Evolutionary conservation across 345 rosid species (phyloP), one percentile per base, ranked within the genome.

Genomic region (Eutrema yunnanense): DNA sequence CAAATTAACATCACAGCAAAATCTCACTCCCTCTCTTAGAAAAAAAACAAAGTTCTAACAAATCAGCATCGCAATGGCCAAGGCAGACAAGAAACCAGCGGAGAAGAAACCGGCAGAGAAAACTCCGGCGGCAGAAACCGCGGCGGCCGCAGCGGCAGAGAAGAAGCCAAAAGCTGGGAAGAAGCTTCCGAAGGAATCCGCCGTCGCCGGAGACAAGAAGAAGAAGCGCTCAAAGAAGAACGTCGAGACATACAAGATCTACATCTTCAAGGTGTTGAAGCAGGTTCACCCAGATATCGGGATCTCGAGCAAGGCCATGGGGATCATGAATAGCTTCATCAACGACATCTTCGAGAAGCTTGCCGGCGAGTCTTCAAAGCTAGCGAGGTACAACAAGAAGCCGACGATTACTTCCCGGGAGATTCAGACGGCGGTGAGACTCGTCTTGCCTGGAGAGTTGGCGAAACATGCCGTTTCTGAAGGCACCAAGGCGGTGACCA

Each of bases 361-460:
- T 2, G 85, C 86, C 1, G 80, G 76, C 54, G 88, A 84, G 67
- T 56, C 86, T 2, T 84, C 88, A 0, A 81, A 79, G 73, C 77
- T 85, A 8, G 88, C 88, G 2, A 79, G 88, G 83, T 85, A 85
- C 82, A 85, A 85, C 79, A 85, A 84, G 83, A 84, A 84, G 78
- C 88, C 88, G 3, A 84, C 86, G 8, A 84, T 84, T 33, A 84
- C 88, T 9, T 82, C 88, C 0, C 54, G 83, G 84, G 88, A 84
- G 71, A 82, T 84, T 48, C 86, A 78, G 74, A 75, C 79, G 6
- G 69, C 79, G 9, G 79, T 76, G 8, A 69, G 80, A 6, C 59
- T 76, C 3, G 80, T 76, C 0, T 56, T 76, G 67, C 80, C 80
- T 3, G 80, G 80, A 1, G 80, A 76, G 61, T 26, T 76, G 27